These are phyloP conservation scores for Collybiopsis luxurians DNA, from an alignment of 768 basidiomycete species.

Conservation along the genomic window DNA sequence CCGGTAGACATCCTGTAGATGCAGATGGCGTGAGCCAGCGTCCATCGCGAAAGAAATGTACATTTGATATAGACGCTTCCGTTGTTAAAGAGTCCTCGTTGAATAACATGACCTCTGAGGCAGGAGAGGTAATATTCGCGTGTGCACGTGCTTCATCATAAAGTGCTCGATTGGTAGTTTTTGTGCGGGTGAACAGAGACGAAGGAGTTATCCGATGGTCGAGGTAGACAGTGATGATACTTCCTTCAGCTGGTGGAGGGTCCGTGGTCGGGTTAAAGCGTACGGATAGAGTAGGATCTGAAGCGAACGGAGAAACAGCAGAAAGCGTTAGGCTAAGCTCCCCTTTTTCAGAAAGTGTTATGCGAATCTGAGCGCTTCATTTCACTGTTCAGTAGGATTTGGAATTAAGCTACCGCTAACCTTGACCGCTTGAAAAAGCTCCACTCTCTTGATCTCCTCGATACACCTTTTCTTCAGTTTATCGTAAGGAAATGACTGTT, in stretches of 20 bases:
- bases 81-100: slow-evolving; percentile 48
- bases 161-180: slow-evolving; percentile 61
- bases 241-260: slow-evolving; percentile 18
- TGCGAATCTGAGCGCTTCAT: slow-evolving; percentile 43
- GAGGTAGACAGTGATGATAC: slow-evolving; percentile 45
- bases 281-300: slow-evolving; percentile 38
- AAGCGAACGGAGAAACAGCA: slow-evolving; percentile 26
- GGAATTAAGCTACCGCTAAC: slow-evolving; percentile 15
- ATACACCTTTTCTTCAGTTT: slow-evolving; percentile 44
- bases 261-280: slow-evolving; percentile 32
- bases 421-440: slow-evolving; percentile 26
- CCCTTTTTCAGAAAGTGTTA: slow-evolving; percentile 42
- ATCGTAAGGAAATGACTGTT: slow-evolving; percentile 32
- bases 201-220: slow-evolving; percentile 54
- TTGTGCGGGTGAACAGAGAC: slow-evolving; percentile 61
- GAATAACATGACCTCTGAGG: slow-evolving; percentile 64
- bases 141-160: slow-evolving; percentile 68
- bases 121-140: slow-evolving; percentile 29
- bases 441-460: slow-evolving; percentile 34
- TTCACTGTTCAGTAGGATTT: slow-evolving; percentile 1
- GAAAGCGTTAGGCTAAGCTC: slow-evolving; percentile 31
- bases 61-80: slow-evolving; percentile 70
- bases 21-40: slow-evolving; percentile 67
- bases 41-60: slow-evolving; percentile 57
- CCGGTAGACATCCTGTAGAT: slow-evolving; percentile 66